Evolutionary conservation across 176 grass and related monocot species (phyloP).

Genomic region (Cenchrus fungigraminus): DNA sequence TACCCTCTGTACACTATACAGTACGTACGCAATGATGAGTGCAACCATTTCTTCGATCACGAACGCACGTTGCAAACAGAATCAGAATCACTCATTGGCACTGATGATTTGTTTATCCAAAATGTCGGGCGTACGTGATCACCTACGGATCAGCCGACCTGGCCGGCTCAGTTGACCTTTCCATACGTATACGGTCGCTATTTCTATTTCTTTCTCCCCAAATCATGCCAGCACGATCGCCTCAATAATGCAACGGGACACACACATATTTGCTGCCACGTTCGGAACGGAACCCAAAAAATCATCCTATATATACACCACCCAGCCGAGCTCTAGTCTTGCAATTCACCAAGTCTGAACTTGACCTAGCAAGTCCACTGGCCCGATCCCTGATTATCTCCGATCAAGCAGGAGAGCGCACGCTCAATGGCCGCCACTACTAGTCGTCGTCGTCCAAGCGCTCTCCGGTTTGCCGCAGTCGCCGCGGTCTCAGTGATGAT

Average conservation of each 20-base stretch:
- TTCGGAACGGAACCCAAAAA: conserved; percentile 11
- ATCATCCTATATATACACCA: conserved; percentile 32
- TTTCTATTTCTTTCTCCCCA: background rate
- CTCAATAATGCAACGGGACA: conserved; percentile 14
- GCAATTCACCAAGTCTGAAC: background rate
- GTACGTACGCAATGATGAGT: background rate
- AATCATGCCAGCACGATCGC: conserved; percentile 22
- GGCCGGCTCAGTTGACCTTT: conserved; percentile 2
- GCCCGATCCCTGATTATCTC: background rate
- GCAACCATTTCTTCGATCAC: background rate
- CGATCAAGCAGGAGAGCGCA: background rate
- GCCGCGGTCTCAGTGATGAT: background rate
- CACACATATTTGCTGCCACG: conserved; percentile 51
- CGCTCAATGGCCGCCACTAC: conserved; percentile 1
- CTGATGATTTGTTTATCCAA: background rate
- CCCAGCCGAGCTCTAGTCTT: background rate
- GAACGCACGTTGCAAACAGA: background rate
- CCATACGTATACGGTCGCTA: background rate
- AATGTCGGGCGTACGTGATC: conserved; percentile 24
- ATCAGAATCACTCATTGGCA: background rate
- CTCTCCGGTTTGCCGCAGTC: background rate
- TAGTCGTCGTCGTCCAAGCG: background rate
- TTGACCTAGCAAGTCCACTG: background rate
- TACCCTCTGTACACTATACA: background rate
- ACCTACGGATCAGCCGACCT: conserved; percentile 8